Percentiles rank a stretch among this genome's conserved stretches.
These are phyloP conservation scores for Glarea lozoyensis DNA, from an alignment of 495 filamentous ascomycete genomes.

Conservation along the genomic window DNA sequence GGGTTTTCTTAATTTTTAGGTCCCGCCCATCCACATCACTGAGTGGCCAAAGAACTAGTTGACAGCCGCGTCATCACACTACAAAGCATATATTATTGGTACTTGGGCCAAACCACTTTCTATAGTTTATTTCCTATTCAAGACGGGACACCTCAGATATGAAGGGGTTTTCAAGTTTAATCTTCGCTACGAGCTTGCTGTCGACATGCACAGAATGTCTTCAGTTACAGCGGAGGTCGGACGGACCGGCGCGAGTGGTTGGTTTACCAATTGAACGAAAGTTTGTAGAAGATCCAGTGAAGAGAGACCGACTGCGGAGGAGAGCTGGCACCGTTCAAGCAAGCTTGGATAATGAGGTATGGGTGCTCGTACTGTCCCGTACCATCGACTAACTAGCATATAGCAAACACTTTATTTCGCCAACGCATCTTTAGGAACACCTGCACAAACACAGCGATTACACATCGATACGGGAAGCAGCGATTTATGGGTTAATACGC, in stretches of 20 bases:
- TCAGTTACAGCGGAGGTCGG: constrained; percentile 10
- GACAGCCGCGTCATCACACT: too few relatives aligned
- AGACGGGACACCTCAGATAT: too few relatives aligned
- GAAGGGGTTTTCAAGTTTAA: constrained; percentile 13
- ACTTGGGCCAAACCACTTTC: too few relatives aligned
- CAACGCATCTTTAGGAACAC: constrained; percentile 66
- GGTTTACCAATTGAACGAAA: constrained; percentile 37
- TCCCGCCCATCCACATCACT: constrained; percentile 1
- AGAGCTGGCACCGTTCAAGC: constrained; percentile 32
- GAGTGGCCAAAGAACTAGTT: too few relatives aligned
- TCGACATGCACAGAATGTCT: constrained; percentile 14
- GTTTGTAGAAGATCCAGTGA: constrained; percentile 28
- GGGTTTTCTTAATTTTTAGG: constrained; percentile 3
- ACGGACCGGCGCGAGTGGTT: constrained; percentile 33
- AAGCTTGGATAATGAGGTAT: constrained; percentile 40
- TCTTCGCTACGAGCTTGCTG: constrained; percentile 10
- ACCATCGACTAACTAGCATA: constrained; percentile 5
- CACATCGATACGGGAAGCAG: constrained; percentile 81
- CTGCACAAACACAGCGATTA: constrained; percentile 51
- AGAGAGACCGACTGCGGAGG: constrained; percentile 35
- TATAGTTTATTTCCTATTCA: too few relatives aligned
- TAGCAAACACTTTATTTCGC: constrained; percentile 61
- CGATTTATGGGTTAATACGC: constrained; percentile 80
- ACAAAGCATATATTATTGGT: too few relatives aligned
- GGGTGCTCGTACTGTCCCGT: constrained; percentile 2